Conservation (phyloP, 2,329 filamentous ascomycete genomes). For the Lasiodiplodia sp. region DNA sequence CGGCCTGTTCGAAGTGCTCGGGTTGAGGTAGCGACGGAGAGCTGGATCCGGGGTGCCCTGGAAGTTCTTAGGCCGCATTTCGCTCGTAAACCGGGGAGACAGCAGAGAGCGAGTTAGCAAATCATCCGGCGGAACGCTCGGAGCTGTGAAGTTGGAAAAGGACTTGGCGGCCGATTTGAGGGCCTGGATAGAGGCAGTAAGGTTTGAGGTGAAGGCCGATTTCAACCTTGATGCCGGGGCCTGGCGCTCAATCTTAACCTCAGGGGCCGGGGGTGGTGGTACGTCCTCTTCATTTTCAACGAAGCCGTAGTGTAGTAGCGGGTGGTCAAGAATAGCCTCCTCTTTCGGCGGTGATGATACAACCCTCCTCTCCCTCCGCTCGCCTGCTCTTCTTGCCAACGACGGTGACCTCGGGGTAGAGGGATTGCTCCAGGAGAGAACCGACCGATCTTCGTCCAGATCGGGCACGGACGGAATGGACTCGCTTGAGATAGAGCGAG, state of each 20-base stretch:
- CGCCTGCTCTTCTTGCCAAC: constrained; percentile 35
- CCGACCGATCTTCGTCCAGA: constrained; percentile 56
- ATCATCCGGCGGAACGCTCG: constrained; percentile 62
- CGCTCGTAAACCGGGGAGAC: constrained; percentile 65
- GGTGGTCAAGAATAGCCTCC: constrained; percentile 65
- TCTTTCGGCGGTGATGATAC: constrained; percentile 58
- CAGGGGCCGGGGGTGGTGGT: constrained; percentile 41
- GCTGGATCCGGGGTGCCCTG: constrained; percentile 62
- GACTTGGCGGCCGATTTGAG: constrained; percentile 68
- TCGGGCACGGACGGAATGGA: constrained; percentile 63
- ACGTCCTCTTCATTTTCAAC: constrained; percentile 42
- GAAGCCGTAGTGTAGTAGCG: constrained; percentile 55
- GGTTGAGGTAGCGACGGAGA: constrained; percentile 68
- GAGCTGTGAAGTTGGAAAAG: constrained; percentile 65
- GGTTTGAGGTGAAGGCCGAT: constrained; percentile 66
- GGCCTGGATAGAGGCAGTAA: constrained; percentile 68
- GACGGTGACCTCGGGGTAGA: constrained; percentile 42
- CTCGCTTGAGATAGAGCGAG: constrained; percentile 64
- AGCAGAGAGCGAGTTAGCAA: constrained; percentile 67
- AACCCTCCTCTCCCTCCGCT: constrained; percentile 54
- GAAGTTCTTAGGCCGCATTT: constrained; percentile 64
- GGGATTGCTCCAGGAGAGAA: constrained; percentile 50
- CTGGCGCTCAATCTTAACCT: constrained; percentile 31
- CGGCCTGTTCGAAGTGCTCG: constrained; percentile 46
- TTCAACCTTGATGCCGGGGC: constrained; percentile 41